These are phyloP conservation scores for Nidula microcarpa DNA, from an alignment of 768 basidiomycete genomes.

Conservation along the genomic window DNA sequence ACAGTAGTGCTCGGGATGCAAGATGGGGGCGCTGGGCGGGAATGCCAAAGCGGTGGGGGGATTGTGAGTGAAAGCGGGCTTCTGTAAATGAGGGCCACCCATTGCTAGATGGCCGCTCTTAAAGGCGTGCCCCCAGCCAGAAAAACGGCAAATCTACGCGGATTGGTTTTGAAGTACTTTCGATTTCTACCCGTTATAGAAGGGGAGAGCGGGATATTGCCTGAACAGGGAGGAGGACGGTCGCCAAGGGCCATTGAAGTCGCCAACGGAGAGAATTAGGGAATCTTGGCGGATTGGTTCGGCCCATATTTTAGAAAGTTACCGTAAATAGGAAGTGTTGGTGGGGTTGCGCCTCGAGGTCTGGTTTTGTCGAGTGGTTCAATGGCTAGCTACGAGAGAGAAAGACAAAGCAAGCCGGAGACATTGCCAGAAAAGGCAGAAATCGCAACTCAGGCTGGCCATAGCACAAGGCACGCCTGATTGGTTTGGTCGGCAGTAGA, in stretches of 20 bases:
- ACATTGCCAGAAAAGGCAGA: neutral
- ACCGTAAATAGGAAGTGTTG: constrained; percentile 3
- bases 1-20: too few species aligned
- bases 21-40: too few species aligned
- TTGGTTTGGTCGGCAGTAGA: too few species aligned
- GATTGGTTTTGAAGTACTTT: constrained; percentile 7
- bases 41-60: neutral
- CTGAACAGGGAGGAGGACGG: neutral
- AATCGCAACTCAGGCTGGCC: neutral
- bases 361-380: constrained; percentile 6
- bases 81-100: neutral
- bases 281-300: neutral
- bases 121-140: neutral
- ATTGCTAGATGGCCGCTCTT: neutral
- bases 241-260: neutral
- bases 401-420: neutral
- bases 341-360: neutral
- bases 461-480: too few species aligned
- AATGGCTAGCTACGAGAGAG: neutral
- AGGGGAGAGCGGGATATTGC: neutral
- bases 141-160: neutral
- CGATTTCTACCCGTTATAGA: neutral
- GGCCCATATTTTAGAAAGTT: constrained; percentile 5
- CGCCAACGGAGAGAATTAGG: neutral
- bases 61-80: neutral